Conservation (phyloP, 2,329 filamentous ascomycete genomes). For the Lasiodiplodia hormozganensis region DNA sequence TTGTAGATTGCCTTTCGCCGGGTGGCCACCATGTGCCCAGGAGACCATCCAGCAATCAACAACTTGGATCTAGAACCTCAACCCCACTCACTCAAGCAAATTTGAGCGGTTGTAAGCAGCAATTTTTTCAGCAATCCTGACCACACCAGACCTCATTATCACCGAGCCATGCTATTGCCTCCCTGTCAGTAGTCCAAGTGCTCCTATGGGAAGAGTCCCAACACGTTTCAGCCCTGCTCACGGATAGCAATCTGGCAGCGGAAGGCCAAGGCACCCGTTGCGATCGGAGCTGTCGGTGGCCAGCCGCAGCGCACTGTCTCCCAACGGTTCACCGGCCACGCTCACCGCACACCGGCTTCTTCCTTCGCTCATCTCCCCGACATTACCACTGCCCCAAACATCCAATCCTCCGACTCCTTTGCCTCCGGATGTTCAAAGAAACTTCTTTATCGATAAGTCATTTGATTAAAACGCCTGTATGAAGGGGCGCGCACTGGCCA, state of each 20-base stretch:
- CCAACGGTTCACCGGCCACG: neutral
- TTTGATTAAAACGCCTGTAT: constrained; percentile 14
- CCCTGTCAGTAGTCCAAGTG: neutral
- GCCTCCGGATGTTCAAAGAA: neutral
- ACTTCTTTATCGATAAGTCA: constrained; percentile 13
- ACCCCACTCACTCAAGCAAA: neutral
- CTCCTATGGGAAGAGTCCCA: neutral
- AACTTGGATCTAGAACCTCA: neutral
- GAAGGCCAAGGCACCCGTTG: neutral
- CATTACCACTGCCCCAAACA: neutral
- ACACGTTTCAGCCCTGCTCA: constrained; percentile 2
- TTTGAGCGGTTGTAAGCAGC: neutral
- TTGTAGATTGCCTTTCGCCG: neutral
- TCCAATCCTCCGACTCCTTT: neutral
- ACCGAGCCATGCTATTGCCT: neutral
- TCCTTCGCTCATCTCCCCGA: neutral
- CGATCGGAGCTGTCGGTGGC: neutral
- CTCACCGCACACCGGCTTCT: neutral
- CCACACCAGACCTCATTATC: neutral
- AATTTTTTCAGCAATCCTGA: neutral
- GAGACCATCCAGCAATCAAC: neutral
- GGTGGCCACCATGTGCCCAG: neutral
- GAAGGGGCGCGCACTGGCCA: constrained; percentile 21
- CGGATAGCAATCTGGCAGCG: neutral
- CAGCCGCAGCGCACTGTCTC: neutral